Conservation (phyloP, 257 asterid genomes). For the Capsicum pubescens region DNA sequence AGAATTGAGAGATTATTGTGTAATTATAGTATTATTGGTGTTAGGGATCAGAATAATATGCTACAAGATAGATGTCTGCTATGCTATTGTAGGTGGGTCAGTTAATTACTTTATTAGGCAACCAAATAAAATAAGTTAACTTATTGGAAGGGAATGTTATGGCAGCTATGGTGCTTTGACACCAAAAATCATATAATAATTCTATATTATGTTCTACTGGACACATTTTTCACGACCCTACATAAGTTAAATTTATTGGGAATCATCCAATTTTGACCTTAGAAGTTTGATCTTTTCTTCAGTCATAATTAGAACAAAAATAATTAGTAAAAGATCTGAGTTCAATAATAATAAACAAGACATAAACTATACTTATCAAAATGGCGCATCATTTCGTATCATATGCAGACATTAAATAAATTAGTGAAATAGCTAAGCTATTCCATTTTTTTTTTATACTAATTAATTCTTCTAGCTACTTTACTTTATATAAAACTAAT, state of each 20-base stretch:
- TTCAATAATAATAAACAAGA: neutral
- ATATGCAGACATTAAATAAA: neutral
- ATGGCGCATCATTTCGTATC: too few relatives aligned
- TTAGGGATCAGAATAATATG: neutral
- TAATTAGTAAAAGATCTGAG: neutral
- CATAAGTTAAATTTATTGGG: neutral
- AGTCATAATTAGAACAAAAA: neutral
- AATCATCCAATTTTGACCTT: constrained; percentile 9
- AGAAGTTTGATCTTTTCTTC: neutral
- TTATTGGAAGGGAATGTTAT: neutral
- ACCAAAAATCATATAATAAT: neutral
- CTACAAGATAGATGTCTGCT: neutral
- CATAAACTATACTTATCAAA: neutral
- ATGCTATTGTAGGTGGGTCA: neutral
- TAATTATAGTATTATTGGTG: neutral
- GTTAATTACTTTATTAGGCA: neutral
- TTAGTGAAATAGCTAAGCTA: neutral
- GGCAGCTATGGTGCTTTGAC: neutral
- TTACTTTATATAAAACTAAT: neutral
- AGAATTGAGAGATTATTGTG: neutral
- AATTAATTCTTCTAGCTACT: neutral
- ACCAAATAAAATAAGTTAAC: neutral
- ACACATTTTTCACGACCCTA: constrained; percentile 20
- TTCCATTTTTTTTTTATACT: neutral
- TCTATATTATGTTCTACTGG: neutral